Base-by-base conservation (phyloP, 441 rosid genomes). In the Aleurites moluccanus region DNA sequence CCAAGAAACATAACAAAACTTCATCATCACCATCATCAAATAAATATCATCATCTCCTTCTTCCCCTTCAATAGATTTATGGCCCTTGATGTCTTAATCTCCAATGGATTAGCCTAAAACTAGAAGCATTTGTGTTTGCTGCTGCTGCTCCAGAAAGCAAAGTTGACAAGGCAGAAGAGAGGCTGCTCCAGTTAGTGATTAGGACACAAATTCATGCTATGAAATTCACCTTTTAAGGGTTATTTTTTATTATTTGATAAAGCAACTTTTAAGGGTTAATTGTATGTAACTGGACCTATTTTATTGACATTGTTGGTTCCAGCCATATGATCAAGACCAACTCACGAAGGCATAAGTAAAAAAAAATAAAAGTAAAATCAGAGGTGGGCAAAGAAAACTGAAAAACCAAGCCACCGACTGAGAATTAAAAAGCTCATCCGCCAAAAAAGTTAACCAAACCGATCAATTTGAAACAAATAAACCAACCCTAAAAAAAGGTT, bases 221-320 rank as follows among this genome's bases (percentile, higher is more conserved):
- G 8, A 50, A 50, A 68, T 52, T 69, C 61, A 69, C 73, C 1
- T 11, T 53, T 69, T 52, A 52, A n/a, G 55, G n/a, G n/a, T n/a
- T n/a, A n/a, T n/a, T n/a, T n/a, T n/a, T n/a, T n/a, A n/a, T n/a
- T n/a, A n/a, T n/a, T n/a, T n/a, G n/a, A n/a, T n/a, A n/a, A n/a
- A n/a, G n/a, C n/a, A n/a, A n/a, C n/a, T n/a, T n/a, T n/a, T n/a
- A n/a, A n/a, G n/a, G n/a, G 62, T 30, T 52, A 28, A 69, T 28
- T 20, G 3, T 28, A 50, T 27, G 60, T 4, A 18, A 16, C 25
- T 30, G 6, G 10, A 27, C 2, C 15, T 23, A 42, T 14, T 65
- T 42, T 23, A 25, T 25, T 67, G 55, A 67, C n/a, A 28, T 11
- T 45, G 61, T 8, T 23, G 10, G 4, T 23, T 3, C 14, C 15